These are phyloP conservation scores for Thelephora ganbajun DNA, from an alignment of 768 basidiomycete genomes.

Conservation along the genomic window DNA sequence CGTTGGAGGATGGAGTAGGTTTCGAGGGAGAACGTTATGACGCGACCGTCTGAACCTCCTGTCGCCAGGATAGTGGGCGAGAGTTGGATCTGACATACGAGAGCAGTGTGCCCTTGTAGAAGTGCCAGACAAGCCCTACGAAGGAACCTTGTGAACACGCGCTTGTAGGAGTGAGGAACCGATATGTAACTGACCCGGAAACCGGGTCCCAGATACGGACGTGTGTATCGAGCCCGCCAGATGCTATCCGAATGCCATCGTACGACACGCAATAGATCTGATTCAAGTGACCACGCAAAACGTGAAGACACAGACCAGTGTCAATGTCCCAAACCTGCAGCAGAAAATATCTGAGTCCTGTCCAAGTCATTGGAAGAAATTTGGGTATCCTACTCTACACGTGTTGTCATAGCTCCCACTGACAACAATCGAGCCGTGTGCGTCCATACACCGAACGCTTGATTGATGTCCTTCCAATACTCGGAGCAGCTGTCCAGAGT, in stretches of 20 bases:
- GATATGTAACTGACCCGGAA: conserved; percentile 48
- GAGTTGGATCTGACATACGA: conserved; percentile 85
- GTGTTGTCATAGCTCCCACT: conserved; percentile 92
- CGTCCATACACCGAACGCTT: conserved; percentile 82
- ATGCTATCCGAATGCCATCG: conserved; percentile 69
- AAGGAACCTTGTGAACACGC: not conserved
- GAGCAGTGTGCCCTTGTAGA: conserved; percentile 81
- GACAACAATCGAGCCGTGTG: conserved; percentile 70
- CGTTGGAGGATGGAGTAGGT: conserved; percentile 34
- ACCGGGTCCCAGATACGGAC: conserved; percentile 83
- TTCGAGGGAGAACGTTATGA: conserved; percentile 51
- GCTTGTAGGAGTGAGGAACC: not conserved
- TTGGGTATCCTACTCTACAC: conserved; percentile 52
- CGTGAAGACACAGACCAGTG: conserved; percentile 74
- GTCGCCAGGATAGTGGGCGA: conserved; percentile 59
- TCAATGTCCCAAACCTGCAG: conserved; percentile 89
- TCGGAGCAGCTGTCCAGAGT: conserved; percentile 51
- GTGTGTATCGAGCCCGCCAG: conserved; percentile 88
- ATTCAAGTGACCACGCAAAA: conserved; percentile 71
- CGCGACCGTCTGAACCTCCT: conserved; percentile 80
- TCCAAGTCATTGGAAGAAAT: too few relatives aligned
- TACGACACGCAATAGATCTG: conserved; percentile 89
- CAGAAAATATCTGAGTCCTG: too few relatives aligned
- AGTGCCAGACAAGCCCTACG: conserved; percentile 67
- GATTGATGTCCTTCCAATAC: conserved; percentile 63